phyloP scores from a whole-genome alignment of 2,329 filamentous ascomycete genomes.

The Arthrobotrys conoides region DNA sequence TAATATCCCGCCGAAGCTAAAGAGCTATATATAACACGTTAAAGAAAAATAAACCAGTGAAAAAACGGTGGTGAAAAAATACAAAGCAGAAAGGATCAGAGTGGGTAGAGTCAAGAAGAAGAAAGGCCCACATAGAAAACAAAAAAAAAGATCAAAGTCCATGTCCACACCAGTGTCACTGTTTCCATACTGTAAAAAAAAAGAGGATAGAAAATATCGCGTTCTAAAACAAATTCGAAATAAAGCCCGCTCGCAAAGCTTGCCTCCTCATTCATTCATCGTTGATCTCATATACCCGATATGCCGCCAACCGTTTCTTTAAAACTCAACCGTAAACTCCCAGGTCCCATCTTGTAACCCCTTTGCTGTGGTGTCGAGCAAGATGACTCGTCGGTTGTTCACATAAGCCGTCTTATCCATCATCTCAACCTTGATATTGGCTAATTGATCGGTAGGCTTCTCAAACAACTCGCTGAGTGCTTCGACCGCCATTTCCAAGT shows the following conservation, averaged over 20 bases:
- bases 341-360: slow-evolving; percentile 86
- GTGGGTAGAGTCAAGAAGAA: background rate
- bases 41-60: slow-evolving; percentile 12
- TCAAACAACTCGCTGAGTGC: slow-evolving; percentile 99
- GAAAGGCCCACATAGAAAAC: background rate
- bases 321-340: slow-evolving; percentile 58
- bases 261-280: background rate
- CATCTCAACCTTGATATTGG: slow-evolving; percentile 92
- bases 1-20: slow-evolving; percentile 13
- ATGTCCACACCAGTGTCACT: slow-evolving; percentile 7
- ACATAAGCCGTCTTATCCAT: slow-evolving; percentile 99
- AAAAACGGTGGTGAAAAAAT: background rate
- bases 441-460: slow-evolving; percentile 89
- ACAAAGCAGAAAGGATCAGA: background rate
- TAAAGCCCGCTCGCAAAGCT: background rate
- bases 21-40: slow-evolving; percentile 26
- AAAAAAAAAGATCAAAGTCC: slow-evolving; percentile 4
- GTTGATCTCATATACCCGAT: slow-evolving; percentile 15
- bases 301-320: slow-evolving; percentile 1
- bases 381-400: slow-evolving; percentile 88
- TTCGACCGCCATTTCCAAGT: slow-evolving; percentile 96
- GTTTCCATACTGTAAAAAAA: slow-evolving; percentile 29
- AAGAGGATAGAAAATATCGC: background rate
- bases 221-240: slow-evolving; percentile 10
- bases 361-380: slow-evolving; percentile 92